Percentiles rank a stretch among this genome's conserved stretches.
phyloP scores from a whole-genome alignment of 139 green algal genomes.

The Tetratostichococcus sp. region DNA sequence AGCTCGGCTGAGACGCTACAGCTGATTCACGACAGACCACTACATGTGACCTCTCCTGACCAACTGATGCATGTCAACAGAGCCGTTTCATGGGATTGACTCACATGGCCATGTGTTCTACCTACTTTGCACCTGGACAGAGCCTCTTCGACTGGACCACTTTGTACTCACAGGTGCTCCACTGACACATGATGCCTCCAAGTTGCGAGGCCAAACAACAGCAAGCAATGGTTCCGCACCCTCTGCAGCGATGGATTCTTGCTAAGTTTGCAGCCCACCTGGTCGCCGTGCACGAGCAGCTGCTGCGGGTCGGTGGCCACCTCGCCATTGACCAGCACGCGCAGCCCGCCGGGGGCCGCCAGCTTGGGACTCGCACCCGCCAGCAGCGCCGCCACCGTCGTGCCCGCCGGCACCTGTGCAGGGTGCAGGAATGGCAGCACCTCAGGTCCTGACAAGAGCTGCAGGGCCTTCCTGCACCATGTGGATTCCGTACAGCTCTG shows the following conservation, averaged over 20 bases:
- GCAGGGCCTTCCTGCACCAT: background rate
- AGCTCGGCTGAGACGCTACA: no score
- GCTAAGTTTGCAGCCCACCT: background rate
- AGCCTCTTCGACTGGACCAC: no score
- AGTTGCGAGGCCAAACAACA: background rate
- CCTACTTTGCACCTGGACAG: no score
- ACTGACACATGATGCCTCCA: background rate
- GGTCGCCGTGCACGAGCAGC: slow-evolving; percentile 5
- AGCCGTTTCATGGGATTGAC: no score
- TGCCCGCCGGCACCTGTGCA: background rate
- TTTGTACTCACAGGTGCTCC: no score
- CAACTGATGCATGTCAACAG: no score
- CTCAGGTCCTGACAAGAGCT: background rate
- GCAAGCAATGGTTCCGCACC: no score
- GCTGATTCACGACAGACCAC: no score
- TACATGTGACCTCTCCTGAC: no score
- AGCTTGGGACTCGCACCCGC: background rate
- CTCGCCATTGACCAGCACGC: slow-evolving; percentile 10
- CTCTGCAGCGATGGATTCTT: background rate
- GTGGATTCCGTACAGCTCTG: no score
- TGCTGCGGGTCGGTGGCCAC: background rate
- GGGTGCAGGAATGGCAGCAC: background rate
- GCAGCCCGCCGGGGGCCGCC: no score
- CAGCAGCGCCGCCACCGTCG: background rate
- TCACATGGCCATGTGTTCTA: no score